These are phyloP conservation scores for Globisporangium spinosum DNA, from an alignment of 352 stramenopile species.

Conservation along the genomic window DNA sequence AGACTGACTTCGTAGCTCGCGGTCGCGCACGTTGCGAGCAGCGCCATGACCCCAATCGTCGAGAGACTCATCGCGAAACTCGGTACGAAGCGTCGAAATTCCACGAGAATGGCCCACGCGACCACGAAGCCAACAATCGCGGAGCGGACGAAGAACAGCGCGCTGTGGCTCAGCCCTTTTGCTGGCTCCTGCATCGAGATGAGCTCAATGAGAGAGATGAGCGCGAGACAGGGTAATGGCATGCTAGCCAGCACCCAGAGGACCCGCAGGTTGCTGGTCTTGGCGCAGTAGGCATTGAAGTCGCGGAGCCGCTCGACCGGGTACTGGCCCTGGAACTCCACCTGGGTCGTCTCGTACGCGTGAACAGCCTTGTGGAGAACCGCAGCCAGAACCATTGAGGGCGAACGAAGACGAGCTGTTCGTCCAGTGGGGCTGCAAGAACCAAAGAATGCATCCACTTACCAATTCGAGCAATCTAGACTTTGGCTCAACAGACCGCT, in stretches of 20 bases:
- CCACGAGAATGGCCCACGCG: slow-evolving; percentile 18
- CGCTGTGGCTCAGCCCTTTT: slow-evolving; percentile 16
- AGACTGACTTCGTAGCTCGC: slow-evolving; percentile 9
- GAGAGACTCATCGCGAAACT: slow-evolving; percentile 4
- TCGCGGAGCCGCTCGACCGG: slow-evolving; percentile 13
- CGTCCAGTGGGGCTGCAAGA: too few relatives aligned
- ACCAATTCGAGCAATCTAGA: too few relatives aligned
- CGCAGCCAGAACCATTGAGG: too few relatives aligned
- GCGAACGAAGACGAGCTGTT: too few relatives aligned
- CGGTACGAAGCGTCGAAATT: slow-evolving; percentile 21
- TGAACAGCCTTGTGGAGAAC: not conserved
- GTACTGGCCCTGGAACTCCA: slow-evolving; percentile 23
- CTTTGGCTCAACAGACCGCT: too few relatives aligned
- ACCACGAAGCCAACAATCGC: slow-evolving; percentile 21
- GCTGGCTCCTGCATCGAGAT: slow-evolving; percentile 21
- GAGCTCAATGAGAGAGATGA: slow-evolving; percentile 13
- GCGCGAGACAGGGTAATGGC: slow-evolving; percentile 18
- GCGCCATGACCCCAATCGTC: slow-evolving; percentile 11
- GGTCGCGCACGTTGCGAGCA: slow-evolving; percentile 16
- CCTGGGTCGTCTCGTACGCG: slow-evolving; percentile 9
- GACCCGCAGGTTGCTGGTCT: not conserved
- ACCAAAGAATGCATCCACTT: too few relatives aligned
- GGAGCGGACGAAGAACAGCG: slow-evolving; percentile 20
- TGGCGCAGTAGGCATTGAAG: not conserved
- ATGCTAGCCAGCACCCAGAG: not conserved